Percentiles rank a stretch among this genome's conserved stretches.
Evolutionary conservation across 73 alveolate species (phyloP).

Genomic region (Tetrahymena thermophila): DNA sequence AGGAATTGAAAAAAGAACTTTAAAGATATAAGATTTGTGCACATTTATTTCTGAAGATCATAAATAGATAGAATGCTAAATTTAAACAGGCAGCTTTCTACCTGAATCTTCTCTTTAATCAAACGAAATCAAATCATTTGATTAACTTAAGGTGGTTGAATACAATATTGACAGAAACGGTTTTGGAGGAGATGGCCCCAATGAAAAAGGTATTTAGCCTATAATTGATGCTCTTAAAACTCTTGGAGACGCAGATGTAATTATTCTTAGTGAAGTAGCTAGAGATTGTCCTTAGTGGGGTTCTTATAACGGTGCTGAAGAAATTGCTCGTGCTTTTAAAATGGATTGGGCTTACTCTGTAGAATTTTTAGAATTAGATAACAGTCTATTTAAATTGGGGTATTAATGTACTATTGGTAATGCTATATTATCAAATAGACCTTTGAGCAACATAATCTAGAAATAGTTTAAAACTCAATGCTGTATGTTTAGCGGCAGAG

Average conservation of each 20-base stretch:
- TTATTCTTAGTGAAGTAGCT: not conserved
- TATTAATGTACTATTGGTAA: not conserved
- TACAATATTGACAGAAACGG: not conserved
- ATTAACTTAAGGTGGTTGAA: not conserved
- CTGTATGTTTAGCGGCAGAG: not conserved
- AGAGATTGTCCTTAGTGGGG: conserved; percentile 1
- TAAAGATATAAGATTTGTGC: not conserved
- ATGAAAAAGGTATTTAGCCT: not conserved
- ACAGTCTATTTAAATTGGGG: not conserved
- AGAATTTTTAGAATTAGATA: not conserved
- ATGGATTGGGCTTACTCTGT: conserved; percentile 1
- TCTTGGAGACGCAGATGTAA: not conserved
- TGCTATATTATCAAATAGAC: not conserved
- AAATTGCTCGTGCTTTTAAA: not conserved
- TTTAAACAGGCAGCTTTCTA: not conserved
- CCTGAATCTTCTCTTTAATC: not conserved
- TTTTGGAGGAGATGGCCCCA: not conserved
- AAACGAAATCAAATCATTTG: not conserved
- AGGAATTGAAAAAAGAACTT: not conserved
- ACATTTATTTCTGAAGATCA: not conserved
- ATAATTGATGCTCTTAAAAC: not conserved
- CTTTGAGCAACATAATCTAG: not conserved
- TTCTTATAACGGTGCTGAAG: not conserved
- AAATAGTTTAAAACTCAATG: not conserved
- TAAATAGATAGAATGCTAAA: not conserved